A percentile compares a stretch with the other conserved stretches of the same genome.
phyloP scores from a whole-genome alignment of 257 asterid species.

The Gardenia jasminoides region DNA sequence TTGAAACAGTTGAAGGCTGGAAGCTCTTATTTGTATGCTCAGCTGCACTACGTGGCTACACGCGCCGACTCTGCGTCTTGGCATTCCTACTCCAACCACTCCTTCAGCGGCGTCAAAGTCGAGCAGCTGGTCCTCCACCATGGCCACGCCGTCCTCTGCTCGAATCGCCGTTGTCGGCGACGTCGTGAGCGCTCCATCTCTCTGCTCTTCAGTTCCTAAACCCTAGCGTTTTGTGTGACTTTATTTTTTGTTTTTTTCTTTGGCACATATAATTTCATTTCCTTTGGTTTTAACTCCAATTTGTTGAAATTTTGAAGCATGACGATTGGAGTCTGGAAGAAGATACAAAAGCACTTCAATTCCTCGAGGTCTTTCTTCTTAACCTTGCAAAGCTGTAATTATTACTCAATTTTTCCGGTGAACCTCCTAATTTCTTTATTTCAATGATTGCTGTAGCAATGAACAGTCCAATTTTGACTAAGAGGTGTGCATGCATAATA shows the following conservation, averaged over 20 bases:
- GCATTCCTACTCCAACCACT: slow-evolving; percentile 22
- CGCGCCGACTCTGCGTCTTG: slow-evolving; percentile 46
- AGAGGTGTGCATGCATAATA: no score
- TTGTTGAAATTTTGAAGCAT: slow-evolving; percentile 49
- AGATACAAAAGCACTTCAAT: slow-evolving; percentile 77
- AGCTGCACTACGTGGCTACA: slow-evolving; percentile 36
- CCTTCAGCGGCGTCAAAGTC: background rate
- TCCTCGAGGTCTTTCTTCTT: slow-evolving; percentile 52
- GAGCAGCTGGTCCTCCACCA: slow-evolving; percentile 14
- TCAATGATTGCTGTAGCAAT: no score
- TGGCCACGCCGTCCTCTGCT: slow-evolving; percentile 46
- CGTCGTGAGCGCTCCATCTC: slow-evolving; percentile 50
- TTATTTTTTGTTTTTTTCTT: no score
- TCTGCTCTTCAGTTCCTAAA: background rate
- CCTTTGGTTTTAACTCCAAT: background rate
- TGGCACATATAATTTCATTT: background rate
- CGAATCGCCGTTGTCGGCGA: slow-evolving; percentile 92
- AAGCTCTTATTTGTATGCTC: background rate
- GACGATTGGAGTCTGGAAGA: slow-evolving; percentile 88
- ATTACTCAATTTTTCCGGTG: background rate
- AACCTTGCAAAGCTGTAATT: background rate
- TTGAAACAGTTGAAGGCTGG: slow-evolving; percentile 5
- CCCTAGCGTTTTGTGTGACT: background rate
- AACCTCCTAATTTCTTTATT: background rate
- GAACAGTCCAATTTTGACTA: no score